These are phyloP conservation scores for Lumnitzera racemosa DNA, from an alignment of 345 rosid species.

Conservation along the genomic window DNA sequence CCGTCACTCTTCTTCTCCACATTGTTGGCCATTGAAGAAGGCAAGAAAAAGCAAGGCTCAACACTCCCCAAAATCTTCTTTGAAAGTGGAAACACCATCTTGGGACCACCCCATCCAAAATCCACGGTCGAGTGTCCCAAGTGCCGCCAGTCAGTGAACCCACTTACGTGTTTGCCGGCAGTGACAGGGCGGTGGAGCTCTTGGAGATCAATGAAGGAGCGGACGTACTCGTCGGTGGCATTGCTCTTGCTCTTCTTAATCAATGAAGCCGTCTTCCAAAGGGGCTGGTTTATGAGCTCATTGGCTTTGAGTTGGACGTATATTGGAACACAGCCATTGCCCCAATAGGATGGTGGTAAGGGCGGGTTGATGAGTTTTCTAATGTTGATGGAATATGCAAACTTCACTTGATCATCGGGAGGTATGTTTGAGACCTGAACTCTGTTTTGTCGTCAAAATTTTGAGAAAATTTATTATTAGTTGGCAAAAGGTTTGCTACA, in stretches of 20 bases:
- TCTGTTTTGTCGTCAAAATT: slow-evolving; percentile 16
- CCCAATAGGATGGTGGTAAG: slow-evolving; percentile 72
- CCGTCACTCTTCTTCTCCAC: slow-evolving; percentile 35
- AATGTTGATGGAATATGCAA: slow-evolving; percentile 56
- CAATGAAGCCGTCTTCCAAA: slow-evolving; percentile 67
- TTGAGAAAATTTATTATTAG: slow-evolving; percentile 3
- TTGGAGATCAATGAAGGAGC: slow-evolving; percentile 69
- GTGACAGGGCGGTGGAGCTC: slow-evolving; percentile 35
- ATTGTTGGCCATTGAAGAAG: slow-evolving; percentile 31
- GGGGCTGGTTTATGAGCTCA: slow-evolving; percentile 49
- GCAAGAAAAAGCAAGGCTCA: slow-evolving; percentile 86
- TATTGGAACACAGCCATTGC: slow-evolving; percentile 78
- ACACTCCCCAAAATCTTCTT: slow-evolving; percentile 59
- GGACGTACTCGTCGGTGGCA: slow-evolving; percentile 54
- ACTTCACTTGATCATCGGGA: slow-evolving; percentile 44
- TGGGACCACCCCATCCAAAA: slow-evolving; percentile 90
- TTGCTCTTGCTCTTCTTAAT: slow-evolving; percentile 69
- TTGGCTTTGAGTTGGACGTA: slow-evolving; percentile 45
- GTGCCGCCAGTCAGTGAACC: slow-evolving; percentile 95
- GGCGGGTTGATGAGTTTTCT: slow-evolving; percentile 57
- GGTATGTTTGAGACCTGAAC: slow-evolving; percentile 43
- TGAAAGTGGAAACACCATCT: slow-evolving; percentile 59
- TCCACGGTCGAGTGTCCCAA: slow-evolving; percentile 74
- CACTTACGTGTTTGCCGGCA: slow-evolving; percentile 58
- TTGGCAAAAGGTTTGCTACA: background rate